These are phyloP conservation scores for Zymoseptoria brevis DNA, from an alignment of 2,329 filamentous ascomycete species.

Conservation along the genomic window DNA sequence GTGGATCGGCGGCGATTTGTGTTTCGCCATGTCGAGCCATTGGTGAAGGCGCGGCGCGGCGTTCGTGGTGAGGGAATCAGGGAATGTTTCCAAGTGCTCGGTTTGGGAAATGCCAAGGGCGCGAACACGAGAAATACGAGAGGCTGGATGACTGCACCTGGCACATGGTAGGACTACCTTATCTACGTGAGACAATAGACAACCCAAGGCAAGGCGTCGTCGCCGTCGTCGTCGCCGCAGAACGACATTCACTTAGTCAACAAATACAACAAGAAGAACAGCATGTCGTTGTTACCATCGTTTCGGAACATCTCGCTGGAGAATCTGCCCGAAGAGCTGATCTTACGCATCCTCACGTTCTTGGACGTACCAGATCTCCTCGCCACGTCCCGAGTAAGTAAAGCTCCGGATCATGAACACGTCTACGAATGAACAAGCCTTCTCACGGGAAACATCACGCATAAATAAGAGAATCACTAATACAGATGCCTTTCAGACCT, in stretches of 20 bases:
- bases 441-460: background rate
- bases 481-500: conserved; percentile 40
- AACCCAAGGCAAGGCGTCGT: background rate
- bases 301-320: background rate
- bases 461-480: background rate
- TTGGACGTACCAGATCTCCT: conserved; percentile 42
- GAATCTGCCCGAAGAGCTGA: conserved; percentile 36
- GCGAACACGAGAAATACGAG: background rate
- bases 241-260: background rate
- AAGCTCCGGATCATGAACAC: background rate
- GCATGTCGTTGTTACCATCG: background rate
- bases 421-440: no score
- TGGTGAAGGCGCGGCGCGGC: no score
- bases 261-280: background rate
- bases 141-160: background rate
- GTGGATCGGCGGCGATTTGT: background rate
- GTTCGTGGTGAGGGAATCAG: background rate
- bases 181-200: background rate
- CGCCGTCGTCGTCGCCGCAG: background rate
- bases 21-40: no score
- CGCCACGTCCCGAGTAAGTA: conserved; percentile 33
- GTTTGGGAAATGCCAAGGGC: background rate
- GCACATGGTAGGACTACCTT: no score
- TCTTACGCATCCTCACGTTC: conserved; percentile 38
- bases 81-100: background rate